phyloP scores from a whole-genome alignment of 1,139 yeast genomes.

The Meyerozyma guilliermondii region DNA sequence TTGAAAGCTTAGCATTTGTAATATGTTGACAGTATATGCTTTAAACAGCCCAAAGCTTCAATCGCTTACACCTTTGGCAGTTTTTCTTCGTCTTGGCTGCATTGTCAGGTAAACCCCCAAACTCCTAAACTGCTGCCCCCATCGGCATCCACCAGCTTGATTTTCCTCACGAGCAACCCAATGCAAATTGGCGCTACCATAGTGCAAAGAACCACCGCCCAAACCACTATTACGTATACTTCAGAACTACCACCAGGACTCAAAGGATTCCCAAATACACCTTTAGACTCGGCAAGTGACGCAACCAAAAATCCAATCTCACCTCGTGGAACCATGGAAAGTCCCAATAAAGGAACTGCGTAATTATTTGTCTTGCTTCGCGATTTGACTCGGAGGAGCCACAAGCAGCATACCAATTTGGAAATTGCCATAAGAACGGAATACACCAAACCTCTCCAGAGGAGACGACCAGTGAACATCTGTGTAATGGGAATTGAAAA shows the following conservation, averaged over 20 bases:
- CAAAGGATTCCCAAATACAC: not conserved
- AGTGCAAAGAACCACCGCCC: conserved; percentile 1
- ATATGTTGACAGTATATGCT: too few species aligned
- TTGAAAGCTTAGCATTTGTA: too few species aligned
- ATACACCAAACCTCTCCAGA: conserved; percentile 1
- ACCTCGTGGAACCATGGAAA: conserved; percentile 1
- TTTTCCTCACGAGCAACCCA: not conserved
- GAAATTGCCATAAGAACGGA: not conserved
- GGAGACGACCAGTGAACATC: not conserved
- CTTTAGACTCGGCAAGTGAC: not conserved
- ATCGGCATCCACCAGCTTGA: not conserved
- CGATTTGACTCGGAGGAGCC: not conserved
- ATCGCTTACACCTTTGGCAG: not conserved
- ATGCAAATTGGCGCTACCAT: not conserved
- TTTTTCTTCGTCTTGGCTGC: not conserved
- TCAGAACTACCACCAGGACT: not conserved
- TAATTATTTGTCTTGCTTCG: not conserved
- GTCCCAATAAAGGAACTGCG: not conserved
- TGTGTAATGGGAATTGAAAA: conserved; percentile 1
- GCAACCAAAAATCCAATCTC: conserved; percentile 1
- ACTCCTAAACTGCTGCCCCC: conserved; percentile 1
- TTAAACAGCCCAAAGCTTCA: too few species aligned
- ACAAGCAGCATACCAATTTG: not conserved
- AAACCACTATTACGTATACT: not conserved
- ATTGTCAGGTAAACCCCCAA: not conserved